Evolutionary conservation across 148 eudicot species (phyloP).

Genomic region (Camellia lanceoleosa): DNA sequence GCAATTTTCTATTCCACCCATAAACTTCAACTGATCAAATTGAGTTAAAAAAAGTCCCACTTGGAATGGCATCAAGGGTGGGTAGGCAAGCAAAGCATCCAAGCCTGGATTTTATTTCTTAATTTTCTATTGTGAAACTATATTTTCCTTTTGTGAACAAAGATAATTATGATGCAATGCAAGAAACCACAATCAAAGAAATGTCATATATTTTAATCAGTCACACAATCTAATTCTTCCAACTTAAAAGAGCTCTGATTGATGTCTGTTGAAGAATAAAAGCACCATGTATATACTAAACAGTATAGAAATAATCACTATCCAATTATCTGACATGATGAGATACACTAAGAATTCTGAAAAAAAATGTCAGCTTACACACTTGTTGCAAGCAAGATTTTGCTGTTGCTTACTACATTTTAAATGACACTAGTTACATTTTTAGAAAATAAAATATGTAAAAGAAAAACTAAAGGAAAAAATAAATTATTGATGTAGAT

Average conservation of each 20-base stretch:
- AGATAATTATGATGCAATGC: neutral
- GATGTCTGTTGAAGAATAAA: neutral
- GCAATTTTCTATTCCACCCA: no score
- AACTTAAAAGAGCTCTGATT: neutral
- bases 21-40: no score
- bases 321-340: neutral
- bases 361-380: slow-evolving; percentile 34
- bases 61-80: neutral
- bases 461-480: no score
- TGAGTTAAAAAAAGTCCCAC: neutral
- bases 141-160: neutral
- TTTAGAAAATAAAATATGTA: no score
- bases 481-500: no score
- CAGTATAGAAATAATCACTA: neutral
- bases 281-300: neutral
- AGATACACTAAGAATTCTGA: neutral
- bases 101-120: no score
- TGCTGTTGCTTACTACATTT: no score
- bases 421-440: no score
- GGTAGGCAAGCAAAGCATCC: neutral
- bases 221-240: neutral
- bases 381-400: no score
- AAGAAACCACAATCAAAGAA: no score
- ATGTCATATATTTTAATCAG: no score
- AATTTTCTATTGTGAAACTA: no score